Evolutionary conservation across 305 asterid genomes (phyloP).

Genomic region (Solanum hybrid): DNA sequence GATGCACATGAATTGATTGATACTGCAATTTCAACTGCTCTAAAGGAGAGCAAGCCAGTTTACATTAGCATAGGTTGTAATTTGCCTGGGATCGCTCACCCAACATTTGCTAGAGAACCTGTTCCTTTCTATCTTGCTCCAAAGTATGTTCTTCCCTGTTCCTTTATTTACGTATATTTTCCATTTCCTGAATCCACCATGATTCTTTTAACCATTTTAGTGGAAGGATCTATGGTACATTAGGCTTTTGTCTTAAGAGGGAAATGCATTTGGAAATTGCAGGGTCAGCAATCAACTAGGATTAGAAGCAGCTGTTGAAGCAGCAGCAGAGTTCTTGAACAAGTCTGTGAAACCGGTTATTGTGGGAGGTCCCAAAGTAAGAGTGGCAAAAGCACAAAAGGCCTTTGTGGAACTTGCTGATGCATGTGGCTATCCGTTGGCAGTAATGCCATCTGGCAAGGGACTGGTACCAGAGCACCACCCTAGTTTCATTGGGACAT

Average conservation of each 20-base stretch:
- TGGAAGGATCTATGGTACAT: neutral
- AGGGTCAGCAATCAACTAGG: conserved; percentile 62
- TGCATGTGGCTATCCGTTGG: conserved; percentile 51
- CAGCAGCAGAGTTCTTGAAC: conserved; percentile 60
- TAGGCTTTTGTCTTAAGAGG: neutral
- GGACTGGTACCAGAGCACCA: conserved; percentile 72
- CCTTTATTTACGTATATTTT: neutral
- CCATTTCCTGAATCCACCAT: neutral
- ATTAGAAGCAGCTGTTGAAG: conserved; percentile 72
- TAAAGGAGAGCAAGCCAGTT: conserved; percentile 82
- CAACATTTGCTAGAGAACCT: conserved; percentile 70
- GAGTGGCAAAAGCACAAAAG: conserved; percentile 52
- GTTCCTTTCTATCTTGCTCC: conserved; percentile 67
- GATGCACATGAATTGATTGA: conserved; percentile 84
- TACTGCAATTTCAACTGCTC: conserved; percentile 70
- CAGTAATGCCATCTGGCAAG: conserved; percentile 83
- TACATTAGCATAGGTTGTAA: conserved; percentile 74
- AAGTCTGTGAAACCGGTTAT: conserved; percentile 79
- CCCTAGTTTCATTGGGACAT: conserved; percentile 76
- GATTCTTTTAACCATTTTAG: neutral
- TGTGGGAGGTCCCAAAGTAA: conserved; percentile 81
- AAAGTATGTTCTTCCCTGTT: conserved; percentile 23
- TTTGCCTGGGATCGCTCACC: conserved; percentile 64
- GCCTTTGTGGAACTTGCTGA: conserved; percentile 59
- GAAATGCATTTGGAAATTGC: conserved; percentile 14